Evolutionary conservation across 352 stramenopile species (phyloP).

Genomic region (Peronospora farinosa): DNA sequence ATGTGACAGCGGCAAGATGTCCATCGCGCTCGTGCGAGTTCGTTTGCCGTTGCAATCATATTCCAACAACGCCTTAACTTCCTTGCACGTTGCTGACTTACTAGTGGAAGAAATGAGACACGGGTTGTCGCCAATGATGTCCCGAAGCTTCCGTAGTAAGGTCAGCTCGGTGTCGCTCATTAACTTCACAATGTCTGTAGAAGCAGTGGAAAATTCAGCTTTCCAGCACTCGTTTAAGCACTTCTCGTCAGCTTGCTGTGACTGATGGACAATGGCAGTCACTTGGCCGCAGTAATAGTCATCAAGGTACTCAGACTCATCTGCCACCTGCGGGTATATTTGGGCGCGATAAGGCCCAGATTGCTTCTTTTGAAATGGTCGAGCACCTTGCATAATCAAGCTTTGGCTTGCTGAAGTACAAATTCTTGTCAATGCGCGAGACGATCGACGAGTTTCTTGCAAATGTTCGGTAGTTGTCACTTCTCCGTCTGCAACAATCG

Average conservation of each 20-base stretch:
- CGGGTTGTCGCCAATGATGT: conserved; percentile 53
- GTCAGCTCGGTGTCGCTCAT: conserved; percentile 37
- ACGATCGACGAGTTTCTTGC: conserved; percentile 49
- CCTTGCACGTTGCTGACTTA: conserved; percentile 48
- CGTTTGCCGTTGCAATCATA: conserved; percentile 34
- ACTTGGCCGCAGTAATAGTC: conserved; percentile 46
- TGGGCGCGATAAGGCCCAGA: conserved; percentile 26
- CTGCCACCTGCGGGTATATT: conserved; percentile 20
- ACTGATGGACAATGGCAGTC: conserved; percentile 39
- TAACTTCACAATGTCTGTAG: neutral
- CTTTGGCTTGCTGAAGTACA: conserved; percentile 48
- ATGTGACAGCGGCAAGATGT: conserved; percentile 34
- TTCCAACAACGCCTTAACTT: conserved; percentile 47
- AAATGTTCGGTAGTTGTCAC: conserved; percentile 7
- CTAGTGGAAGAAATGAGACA: conserved; percentile 62
- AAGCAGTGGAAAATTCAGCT: neutral
- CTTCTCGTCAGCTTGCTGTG: conserved; percentile 16
- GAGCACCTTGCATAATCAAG: conserved; percentile 35
- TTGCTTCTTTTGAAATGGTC: conserved; percentile 17
- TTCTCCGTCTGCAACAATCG: conserved; percentile 21
- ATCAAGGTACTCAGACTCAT: conserved; percentile 65
- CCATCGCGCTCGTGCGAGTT: conserved; percentile 19
- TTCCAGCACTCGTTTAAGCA: conserved; percentile 53
- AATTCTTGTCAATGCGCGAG: conserved; percentile 45
- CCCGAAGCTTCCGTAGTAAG: conserved; percentile 48